These are phyloP conservation scores for Fusarium sp. DNA, from an alignment of 2,329 filamentous ascomycete genomes.

Conservation along the genomic window DNA sequence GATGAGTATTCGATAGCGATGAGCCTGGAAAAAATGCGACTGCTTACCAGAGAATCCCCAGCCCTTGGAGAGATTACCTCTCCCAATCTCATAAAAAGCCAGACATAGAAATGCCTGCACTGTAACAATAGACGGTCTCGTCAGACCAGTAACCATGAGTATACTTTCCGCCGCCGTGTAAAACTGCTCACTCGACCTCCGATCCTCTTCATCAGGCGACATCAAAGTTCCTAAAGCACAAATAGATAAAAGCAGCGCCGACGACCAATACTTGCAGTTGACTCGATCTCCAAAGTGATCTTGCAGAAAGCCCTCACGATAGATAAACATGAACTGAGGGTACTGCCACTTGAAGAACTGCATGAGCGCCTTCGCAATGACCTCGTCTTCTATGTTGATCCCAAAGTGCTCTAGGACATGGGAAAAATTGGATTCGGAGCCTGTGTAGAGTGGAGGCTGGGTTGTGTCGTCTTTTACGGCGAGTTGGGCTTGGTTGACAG, in stretches of 20 bases:
- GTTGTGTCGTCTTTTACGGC: background rate
- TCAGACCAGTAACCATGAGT: slow-evolving; percentile 40
- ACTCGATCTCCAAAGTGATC: slow-evolving; percentile 37
- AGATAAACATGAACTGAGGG: slow-evolving; percentile 49
- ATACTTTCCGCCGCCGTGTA: slow-evolving; percentile 43
- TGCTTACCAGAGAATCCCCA: slow-evolving; percentile 44
- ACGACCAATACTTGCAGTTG: slow-evolving; percentile 46
- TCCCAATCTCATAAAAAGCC: slow-evolving; percentile 45
- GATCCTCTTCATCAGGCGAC: slow-evolving; percentile 17
- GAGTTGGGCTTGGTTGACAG: slow-evolving; percentile 6
- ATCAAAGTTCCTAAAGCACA: slow-evolving; percentile 41
- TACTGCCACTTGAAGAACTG: slow-evolving; percentile 48
- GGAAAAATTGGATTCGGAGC: slow-evolving; percentile 23
- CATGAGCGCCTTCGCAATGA: slow-evolving; percentile 33
- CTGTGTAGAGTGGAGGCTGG: slow-evolving; percentile 1
- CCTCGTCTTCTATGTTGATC: slow-evolving; percentile 36
- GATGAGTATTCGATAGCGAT: background rate
- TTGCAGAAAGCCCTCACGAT: slow-evolving; percentile 45
- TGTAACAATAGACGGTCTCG: slow-evolving; percentile 35
- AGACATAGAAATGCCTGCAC: slow-evolving; percentile 45
- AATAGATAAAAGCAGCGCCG: slow-evolving; percentile 36
- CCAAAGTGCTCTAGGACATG: slow-evolving; percentile 40
- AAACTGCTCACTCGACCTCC: slow-evolving; percentile 31
- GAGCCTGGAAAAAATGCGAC: background rate
- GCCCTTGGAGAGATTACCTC: slow-evolving; percentile 44